Evolutionary conservation across 176 grass and related monocot genomes (phyloP).

Genomic region (Coix lacrymajobi): DNA sequence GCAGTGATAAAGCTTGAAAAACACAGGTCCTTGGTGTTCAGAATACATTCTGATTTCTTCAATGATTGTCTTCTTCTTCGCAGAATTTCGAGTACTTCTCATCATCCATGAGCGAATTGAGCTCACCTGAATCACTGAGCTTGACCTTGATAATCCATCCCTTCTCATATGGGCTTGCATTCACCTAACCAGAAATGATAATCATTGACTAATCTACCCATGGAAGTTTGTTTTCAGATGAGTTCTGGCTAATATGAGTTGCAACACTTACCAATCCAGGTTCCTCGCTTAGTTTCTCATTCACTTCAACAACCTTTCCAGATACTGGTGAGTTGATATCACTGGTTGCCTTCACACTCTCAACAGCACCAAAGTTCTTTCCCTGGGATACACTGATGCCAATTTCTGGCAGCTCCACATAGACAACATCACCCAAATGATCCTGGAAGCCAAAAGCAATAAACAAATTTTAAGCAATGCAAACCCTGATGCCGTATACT

Average conservation of each 20-base stretch:
- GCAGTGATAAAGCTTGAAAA: constrained; percentile 3
- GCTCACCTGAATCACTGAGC: constrained; percentile 52
- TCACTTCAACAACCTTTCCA: constrained; percentile 78
- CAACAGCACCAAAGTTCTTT: constrained; percentile 77
- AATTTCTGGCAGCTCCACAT: constrained; percentile 88
- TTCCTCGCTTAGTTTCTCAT: constrained; percentile 37
- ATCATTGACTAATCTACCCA: background rate
- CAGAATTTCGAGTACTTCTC: constrained; percentile 78
- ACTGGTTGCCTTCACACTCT: constrained; percentile 98
- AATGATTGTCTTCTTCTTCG: constrained; percentile 88
- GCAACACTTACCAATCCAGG: constrained; percentile 65
- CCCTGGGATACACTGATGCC: constrained; percentile 59
- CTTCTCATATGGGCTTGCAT: constrained; percentile 65
- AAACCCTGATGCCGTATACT: background rate
- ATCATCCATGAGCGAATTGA: constrained; percentile 76
- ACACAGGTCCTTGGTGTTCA: background rate
- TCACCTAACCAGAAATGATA: constrained; percentile 33
- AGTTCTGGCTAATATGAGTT: background rate
- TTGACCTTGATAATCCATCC: constrained; percentile 99
- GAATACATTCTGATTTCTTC: constrained; percentile 17
- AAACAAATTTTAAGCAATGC: background rate
- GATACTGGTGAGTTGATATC: constrained; percentile 80
- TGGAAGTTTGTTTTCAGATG: background rate
- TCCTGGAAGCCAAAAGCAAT: constrained; percentile 41
- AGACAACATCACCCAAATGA: constrained; percentile 96